Evolutionary conservation across 805 yeast genomes (phyloP).

Genomic region (Wickerhamomyces sydowiorum): DNA sequence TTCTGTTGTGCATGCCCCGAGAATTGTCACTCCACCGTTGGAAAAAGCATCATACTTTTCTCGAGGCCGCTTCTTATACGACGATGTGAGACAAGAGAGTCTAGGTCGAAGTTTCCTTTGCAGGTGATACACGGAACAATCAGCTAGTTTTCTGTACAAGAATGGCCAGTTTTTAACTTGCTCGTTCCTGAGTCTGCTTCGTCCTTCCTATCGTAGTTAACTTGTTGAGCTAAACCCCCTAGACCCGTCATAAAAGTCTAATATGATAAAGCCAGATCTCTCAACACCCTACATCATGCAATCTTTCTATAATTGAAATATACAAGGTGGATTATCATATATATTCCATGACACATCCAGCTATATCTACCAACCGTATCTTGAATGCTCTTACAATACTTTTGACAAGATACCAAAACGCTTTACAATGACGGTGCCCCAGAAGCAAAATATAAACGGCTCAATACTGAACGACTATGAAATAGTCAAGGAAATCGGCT

Average conservation of each 20-base stretch:
- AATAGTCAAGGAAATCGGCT: conserved; percentile 36
- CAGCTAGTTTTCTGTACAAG: too few relatives aligned
- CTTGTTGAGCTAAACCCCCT: not conserved
- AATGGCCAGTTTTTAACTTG: not conserved
- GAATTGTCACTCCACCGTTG: too few relatives aligned
- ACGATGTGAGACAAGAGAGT: not conserved
- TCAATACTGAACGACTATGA: conserved; percentile 23
- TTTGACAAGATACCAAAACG: not conserved
- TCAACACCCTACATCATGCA: not conserved
- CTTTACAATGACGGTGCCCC: not conserved
- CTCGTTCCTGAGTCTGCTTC: not conserved
- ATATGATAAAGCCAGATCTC: not conserved
- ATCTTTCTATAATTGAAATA: too few relatives aligned
- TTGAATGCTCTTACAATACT: too few relatives aligned
- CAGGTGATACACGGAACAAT: too few relatives aligned
- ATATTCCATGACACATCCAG: not conserved
- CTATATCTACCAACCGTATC: not conserved
- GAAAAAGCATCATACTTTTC: not conserved
- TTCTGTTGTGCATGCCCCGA: too few relatives aligned
- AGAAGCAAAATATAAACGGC: conserved; percentile 9
- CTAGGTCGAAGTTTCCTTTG: too few relatives aligned
- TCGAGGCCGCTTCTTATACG: not conserved
- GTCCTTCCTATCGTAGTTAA: too few relatives aligned
- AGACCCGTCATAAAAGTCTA: not conserved
- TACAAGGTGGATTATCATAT: not conserved